These are phyloP conservation scores for Psidium friedrichsthalianum DNA, from an alignment of 345 rosid species.

Conservation along the genomic window DNA sequence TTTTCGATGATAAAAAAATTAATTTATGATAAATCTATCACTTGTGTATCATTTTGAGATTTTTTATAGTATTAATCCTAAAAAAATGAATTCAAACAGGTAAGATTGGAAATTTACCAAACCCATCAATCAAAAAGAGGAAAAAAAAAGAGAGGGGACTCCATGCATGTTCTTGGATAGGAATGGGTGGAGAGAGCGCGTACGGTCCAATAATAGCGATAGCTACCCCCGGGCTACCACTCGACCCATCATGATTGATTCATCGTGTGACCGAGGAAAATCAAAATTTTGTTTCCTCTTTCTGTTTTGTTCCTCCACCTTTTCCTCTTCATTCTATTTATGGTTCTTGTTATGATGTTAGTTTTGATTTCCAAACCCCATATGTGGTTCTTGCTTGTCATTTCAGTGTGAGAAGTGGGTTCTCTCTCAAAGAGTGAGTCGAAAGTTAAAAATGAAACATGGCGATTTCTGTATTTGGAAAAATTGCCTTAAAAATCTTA, in stretches of 20 bases:
- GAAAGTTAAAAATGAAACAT: neutral
- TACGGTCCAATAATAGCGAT: neutral
- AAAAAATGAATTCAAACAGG: too few relatives aligned
- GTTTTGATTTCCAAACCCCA: neutral
- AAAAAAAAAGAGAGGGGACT: too few relatives aligned
- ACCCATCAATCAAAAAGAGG: too few relatives aligned
- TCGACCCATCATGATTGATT: neutral
- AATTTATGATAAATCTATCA: too few relatives aligned
- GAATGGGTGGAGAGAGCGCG: neutral
- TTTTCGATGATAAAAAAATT: too few relatives aligned
- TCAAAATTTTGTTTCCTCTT: neutral
- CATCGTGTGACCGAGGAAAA: neutral
- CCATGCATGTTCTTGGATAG: too few relatives aligned
- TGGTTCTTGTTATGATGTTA: neutral
- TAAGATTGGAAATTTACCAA: too few relatives aligned
- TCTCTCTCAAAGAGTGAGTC: too few relatives aligned
- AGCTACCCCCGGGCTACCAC: neutral
- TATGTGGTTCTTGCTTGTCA: neutral
- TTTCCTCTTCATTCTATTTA: neutral
- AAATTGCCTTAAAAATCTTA: too few relatives aligned
- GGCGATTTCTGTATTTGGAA: neutral
- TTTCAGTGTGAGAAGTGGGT: too few relatives aligned
- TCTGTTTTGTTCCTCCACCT: neutral
- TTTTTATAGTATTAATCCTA: too few relatives aligned
- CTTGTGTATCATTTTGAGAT: too few relatives aligned